phyloP scores from a whole-genome alignment of 352 stramenopile species.

The Pythium coloratum region DNA sequence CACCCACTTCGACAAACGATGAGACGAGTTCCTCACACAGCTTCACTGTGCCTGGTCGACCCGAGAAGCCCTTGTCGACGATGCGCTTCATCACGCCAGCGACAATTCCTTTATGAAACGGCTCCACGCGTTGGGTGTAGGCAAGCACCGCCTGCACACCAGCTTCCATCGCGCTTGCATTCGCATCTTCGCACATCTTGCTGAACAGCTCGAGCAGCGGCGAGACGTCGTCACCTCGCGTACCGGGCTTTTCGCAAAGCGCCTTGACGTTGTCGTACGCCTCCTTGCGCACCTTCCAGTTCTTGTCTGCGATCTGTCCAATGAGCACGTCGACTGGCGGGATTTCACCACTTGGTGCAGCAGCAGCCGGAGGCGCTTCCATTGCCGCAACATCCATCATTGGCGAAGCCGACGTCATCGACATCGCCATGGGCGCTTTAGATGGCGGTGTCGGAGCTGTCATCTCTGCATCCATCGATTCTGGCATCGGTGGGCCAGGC shows the following conservation, averaged over 20 bases:
- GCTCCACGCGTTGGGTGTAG: conserved; percentile 62
- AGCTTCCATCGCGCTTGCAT: conserved; percentile 80
- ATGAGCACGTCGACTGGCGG: conserved; percentile 51
- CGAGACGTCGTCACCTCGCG: conserved; percentile 44
- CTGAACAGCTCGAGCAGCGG: conserved; percentile 59
- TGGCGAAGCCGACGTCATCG: background rate
- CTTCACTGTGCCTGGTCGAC: conserved; percentile 73
- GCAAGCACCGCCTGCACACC: conserved; percentile 71
- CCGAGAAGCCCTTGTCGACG: conserved; percentile 83
- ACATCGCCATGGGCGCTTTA: conserved; percentile 3
- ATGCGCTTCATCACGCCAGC: conserved; percentile 69
- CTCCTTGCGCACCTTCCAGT: conserved; percentile 87
- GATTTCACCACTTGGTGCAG: conserved; percentile 14
- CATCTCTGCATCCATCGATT: conserved; percentile 26
- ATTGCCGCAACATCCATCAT: conserved; percentile 12
- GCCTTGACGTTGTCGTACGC: conserved; percentile 75
- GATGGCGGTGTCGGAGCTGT: conserved; percentile 6
- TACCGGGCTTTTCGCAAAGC: conserved; percentile 50
- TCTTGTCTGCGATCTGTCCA: conserved; percentile 73
- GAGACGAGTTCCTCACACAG: conserved; percentile 76
- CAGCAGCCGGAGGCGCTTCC: conserved; percentile 13
- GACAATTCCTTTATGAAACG: conserved; percentile 74
- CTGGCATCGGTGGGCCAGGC: conserved; percentile 7
- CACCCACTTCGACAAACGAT: conserved; percentile 72
- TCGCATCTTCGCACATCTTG: conserved; percentile 85